Evolutionary conservation across 1,139 yeast genomes (phyloP).

Genomic region (Diutina sp.): DNA sequence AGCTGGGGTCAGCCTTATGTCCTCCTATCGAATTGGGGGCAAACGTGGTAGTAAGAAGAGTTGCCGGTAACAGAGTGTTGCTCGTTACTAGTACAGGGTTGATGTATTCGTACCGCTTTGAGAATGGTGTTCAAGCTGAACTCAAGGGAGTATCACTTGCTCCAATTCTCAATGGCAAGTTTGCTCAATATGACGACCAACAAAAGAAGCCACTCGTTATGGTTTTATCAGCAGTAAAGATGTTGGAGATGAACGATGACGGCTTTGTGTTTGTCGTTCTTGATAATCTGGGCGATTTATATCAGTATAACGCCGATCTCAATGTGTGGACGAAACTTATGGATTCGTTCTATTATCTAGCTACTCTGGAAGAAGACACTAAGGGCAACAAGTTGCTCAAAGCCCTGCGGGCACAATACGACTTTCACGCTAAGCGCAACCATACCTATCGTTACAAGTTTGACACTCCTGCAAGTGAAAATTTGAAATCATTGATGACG

Average conservation of each 20-base stretch:
- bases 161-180: conserved; percentile 27
- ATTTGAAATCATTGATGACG: conserved; percentile 14
- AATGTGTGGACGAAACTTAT: conserved; percentile 33
- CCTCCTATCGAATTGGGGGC: conserved; percentile 51
- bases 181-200: neutral
- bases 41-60: conserved; percentile 39
- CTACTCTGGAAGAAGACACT: conserved; percentile 4
- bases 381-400: neutral
- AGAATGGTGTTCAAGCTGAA: conserved; percentile 12
- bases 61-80: conserved; percentile 39
- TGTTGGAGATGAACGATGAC: conserved; percentile 20
- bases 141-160: conserved; percentile 37
- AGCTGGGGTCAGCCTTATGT: conserved; percentile 31
- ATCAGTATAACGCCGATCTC: conserved; percentile 24
- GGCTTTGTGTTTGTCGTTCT: conserved; percentile 28
- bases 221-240: conserved; percentile 9
- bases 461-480: conserved; percentile 7
- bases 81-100: conserved; percentile 39
- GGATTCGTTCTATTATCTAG: conserved; percentile 35
- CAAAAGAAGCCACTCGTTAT: conserved; percentile 9
- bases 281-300: conserved; percentile 24
- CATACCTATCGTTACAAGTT: conserved; percentile 14
- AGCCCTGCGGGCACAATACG: neutral
- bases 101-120: conserved; percentile 36
- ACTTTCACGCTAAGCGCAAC: conserved; percentile 9